phyloP scores from a whole-genome alignment of 192 early-diverging fungal species.

The Allomyces macrogynus region DNA sequence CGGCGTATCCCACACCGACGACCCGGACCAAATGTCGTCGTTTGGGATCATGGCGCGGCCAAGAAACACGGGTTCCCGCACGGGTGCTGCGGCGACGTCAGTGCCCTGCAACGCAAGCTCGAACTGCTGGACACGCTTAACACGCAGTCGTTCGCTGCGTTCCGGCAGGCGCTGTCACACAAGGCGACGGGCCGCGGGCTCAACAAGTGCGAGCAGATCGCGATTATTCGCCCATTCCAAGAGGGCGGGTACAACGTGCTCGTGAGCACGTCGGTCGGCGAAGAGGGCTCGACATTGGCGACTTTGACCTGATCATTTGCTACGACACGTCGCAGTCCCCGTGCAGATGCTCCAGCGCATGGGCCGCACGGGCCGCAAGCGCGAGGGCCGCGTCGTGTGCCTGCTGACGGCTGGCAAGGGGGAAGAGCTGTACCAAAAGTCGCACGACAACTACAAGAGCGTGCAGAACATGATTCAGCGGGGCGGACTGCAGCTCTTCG shows the following conservation, averaged over 20 bases:
- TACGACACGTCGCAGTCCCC: constrained; percentile 61
- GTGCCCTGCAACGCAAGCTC: not conserved
- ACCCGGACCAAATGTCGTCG: constrained; percentile 15
- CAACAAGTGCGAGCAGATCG: constrained; percentile 66
- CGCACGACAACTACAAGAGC: constrained; percentile 32
- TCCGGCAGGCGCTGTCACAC: constrained; percentile 8
- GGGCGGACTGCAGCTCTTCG: not conserved
- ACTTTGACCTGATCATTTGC: constrained; percentile 81
- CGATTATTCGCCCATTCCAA: constrained; percentile 57
- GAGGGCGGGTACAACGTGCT: constrained; percentile 60
- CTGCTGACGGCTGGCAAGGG: constrained; percentile 48
- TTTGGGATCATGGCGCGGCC: constrained; percentile 20
- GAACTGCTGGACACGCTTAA: not conserved
- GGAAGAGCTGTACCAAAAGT: constrained; percentile 27
- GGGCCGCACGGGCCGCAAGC: constrained; percentile 61
- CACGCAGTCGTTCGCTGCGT: not conserved
- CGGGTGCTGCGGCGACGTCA: constrained; percentile 1
- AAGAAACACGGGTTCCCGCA: constrained; percentile 5
- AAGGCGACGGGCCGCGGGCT: constrained; percentile 44
- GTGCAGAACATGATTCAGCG: constrained; percentile 38
- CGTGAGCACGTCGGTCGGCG: constrained; percentile 78
- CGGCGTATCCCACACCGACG: constrained; percentile 7
- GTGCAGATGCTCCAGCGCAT: constrained; percentile 57
- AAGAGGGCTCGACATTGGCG: constrained; percentile 91
- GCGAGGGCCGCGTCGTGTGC: constrained; percentile 39